These are phyloP conservation scores for Viridothelium virens DNA, from an alignment of 495 filamentous ascomycete species.

Conservation along the genomic window DNA sequence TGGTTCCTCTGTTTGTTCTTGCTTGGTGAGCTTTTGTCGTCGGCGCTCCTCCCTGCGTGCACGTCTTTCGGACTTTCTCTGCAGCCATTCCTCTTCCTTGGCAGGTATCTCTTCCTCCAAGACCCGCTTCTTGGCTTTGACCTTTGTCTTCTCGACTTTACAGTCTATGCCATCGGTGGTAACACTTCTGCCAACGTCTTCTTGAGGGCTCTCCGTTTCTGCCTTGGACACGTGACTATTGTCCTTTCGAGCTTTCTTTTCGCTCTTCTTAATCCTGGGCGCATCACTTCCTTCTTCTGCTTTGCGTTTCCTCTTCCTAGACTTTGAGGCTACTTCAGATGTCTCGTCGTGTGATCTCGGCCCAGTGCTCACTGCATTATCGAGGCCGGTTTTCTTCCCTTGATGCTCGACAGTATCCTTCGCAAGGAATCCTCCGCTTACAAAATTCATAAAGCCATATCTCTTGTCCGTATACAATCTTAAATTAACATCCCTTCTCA, in stretches of 20 bases:
- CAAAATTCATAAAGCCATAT: conserved; percentile 69
- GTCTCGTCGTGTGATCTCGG: conserved; percentile 25
- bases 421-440: conserved; percentile 68
- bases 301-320: conserved; percentile 20
- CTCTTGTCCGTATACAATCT: conserved; percentile 60
- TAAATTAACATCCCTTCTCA: conserved; percentile 53
- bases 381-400: conserved; percentile 20
- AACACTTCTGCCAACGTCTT: neutral
- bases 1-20: conserved; percentile 2
- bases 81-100: conserved; percentile 36
- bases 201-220: neutral
- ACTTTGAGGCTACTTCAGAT: conserved; percentile 15
- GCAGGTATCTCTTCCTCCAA: conserved; percentile 30
- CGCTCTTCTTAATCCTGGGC: conserved; percentile 39
- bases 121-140: conserved; percentile 18
- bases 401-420: conserved; percentile 47
- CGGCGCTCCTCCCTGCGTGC: conserved; percentile 25
- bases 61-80: conserved; percentile 18
- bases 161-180: neutral
- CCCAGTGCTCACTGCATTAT: neutral
- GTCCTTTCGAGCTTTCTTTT: conserved; percentile 41
- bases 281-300: conserved; percentile 18
- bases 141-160: conserved; percentile 10
- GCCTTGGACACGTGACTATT: neutral
- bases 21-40: conserved; percentile 24